Base-by-base conservation (phyloP, 805 yeast species). In the Babjeviella inositovora region DNA sequence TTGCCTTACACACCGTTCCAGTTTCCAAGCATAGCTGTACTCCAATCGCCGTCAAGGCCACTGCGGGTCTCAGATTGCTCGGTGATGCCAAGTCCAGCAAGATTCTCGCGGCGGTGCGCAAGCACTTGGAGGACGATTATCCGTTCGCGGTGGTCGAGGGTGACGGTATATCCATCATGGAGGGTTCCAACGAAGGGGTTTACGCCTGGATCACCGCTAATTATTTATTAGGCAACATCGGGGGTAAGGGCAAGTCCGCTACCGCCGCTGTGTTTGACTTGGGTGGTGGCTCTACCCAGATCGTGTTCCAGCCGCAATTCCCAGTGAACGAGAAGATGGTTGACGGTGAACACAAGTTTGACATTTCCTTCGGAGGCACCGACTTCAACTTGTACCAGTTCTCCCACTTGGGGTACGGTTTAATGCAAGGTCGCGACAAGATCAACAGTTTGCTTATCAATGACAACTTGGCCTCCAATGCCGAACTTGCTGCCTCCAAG, bases 271-370 rank as follows among this genome's bases (percentile, higher is more conserved):
- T 90, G 7, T 90, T 90, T 41, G 99, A 90, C 48, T 65, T 90
- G 29, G 99, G 98, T 37, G 98, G 98, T 40, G 97, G 97, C 4
- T 82, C 96, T 5, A 90, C 99, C 8, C 98, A 92, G 54, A 84
- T 90, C 53, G 99, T 90, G 5, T 90, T 90, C 47, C 97, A 90
- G 57, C 99, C 99, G 12, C 62, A 63, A n/a, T 70, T 71, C 42
- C 41, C 46, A 15, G 48, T 56, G 25, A 59, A 61, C 22, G 75
- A 72, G 37, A 43, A 56, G 32, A 66, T 87, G 76, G 52, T 63
- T 22, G 84, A 73, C 8, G 93, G 96, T 28, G 96, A 85, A 41
- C 93, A 82, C 53, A 79, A 80, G 48, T 84, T 72, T 44, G 65
- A 66, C 31, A 61, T 84, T 35, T 47, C 60, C 12, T 90, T 87